These are phyloP conservation scores for Closterium sp. DNA, from an alignment of 139 green algal genomes.

Conservation along the genomic window DNA sequence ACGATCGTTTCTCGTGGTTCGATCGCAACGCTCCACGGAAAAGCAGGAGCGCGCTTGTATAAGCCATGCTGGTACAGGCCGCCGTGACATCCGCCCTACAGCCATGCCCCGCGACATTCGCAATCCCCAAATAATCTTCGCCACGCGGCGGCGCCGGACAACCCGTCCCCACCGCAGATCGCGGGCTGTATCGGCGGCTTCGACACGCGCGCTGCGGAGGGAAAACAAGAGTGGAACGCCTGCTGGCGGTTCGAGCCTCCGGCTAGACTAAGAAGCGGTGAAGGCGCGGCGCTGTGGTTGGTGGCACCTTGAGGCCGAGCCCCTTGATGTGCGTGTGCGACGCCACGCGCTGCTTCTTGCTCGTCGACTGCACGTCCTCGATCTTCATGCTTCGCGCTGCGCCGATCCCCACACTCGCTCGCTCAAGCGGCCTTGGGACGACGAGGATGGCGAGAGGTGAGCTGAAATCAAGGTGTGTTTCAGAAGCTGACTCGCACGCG, in stretches of 20 bases:
- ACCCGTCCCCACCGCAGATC: background rate
- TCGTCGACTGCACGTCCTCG: slow-evolving; percentile 89
- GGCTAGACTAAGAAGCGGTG: background rate
- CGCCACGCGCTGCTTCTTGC: slow-evolving; percentile 90
- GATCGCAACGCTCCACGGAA: too few relatives aligned
- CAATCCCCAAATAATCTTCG: background rate
- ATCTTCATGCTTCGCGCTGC: slow-evolving; percentile 65
- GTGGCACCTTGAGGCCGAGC: slow-evolving; percentile 70
- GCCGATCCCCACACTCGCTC: background rate
- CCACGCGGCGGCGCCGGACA: background rate
- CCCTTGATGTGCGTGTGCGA: slow-evolving; percentile 99
- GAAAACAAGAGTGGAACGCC: background rate
- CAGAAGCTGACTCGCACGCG: too few relatives aligned
- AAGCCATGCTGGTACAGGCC: too few relatives aligned
- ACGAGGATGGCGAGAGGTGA: background rate
- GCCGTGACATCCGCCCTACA: background rate
- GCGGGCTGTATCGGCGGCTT: background rate
- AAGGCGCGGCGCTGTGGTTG: background rate
- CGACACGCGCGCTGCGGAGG: background rate
- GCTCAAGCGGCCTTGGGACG: background rate
- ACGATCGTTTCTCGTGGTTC: too few relatives aligned
- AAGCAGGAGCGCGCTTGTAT: too few relatives aligned
- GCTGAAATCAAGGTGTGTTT: background rate
- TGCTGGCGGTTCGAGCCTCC: background rate
- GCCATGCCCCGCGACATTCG: background rate